Percentiles rank a stretch among this genome's conserved stretches.
These are phyloP conservation scores for Crucibulum parvulum DNA, from an alignment of 1,284 basidiomycete genomes.

Conservation along the genomic window DNA sequence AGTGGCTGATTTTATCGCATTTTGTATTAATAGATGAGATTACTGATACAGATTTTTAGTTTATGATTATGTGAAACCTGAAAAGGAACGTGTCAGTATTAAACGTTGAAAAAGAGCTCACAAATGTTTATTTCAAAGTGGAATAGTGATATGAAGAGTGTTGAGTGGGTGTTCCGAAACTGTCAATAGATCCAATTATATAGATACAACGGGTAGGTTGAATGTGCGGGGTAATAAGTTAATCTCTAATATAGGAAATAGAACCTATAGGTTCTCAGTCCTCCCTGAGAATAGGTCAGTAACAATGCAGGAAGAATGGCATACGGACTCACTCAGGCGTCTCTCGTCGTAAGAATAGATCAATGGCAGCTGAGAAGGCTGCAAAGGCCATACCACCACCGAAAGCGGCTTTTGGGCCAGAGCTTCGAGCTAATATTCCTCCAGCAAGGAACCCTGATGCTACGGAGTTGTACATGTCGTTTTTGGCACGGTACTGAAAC, in stretches of 20 bases:
- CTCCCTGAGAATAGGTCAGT: neutral
- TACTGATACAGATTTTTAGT: too few relatives aligned
- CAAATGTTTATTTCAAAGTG: too few relatives aligned
- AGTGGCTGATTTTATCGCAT: too few relatives aligned
- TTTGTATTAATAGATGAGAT: too few relatives aligned
- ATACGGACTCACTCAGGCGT: slow-evolving; percentile 77
- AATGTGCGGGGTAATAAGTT: slow-evolving; percentile 21
- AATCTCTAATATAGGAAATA: slow-evolving; percentile 20
- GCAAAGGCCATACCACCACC: slow-evolving; percentile 90
- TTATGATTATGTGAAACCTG: too few relatives aligned
- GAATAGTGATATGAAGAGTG: neutral
- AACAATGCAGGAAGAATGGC: neutral
- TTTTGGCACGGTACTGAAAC: slow-evolving; percentile 92
- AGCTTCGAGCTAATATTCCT: slow-evolving; percentile 83
- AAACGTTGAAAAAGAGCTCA: too few relatives aligned
- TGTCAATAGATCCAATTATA: slow-evolving; percentile 21
- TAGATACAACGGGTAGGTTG: slow-evolving; percentile 23
- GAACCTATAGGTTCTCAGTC: neutral
- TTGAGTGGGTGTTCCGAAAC: neutral
- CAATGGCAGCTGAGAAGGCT: slow-evolving; percentile 90
- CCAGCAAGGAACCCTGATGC: slow-evolving; percentile 79
- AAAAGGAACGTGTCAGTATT: too few relatives aligned
- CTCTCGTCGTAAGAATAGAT: slow-evolving; percentile 85
- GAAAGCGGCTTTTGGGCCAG: slow-evolving; percentile 83
- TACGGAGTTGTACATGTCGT: slow-evolving; percentile 89